Base-by-base conservation (phyloP, 139 green algal genomes). In the Volvox reticuliferus region DNA sequence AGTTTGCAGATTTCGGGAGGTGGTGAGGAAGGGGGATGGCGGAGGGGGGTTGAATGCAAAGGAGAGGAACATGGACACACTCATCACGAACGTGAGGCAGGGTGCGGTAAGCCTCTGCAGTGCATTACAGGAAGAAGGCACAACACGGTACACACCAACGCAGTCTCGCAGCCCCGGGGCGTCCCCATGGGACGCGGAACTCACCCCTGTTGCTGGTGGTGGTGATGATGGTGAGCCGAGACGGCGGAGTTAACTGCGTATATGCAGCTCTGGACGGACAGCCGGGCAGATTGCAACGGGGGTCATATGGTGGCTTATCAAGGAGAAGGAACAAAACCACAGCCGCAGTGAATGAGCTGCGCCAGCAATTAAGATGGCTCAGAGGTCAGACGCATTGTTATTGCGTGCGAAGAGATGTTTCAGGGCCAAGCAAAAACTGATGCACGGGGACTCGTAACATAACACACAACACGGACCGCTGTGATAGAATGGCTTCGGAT, bases 191-290 rank as follows among this genome's bases (percentile, higher is more conserved):
- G n/a, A n/a, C n/a, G n/a, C n/a, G n/a, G 44, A 55, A 55, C 44
- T 55, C 9, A 55, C 33, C 76, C 32, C 76, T 33, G 14, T 24
- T 61, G 76, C 18, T 82, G 76, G 22, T 86, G 80, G 3, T 73
- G 44, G 12, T 86, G 80, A 14, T 86, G 80, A 12, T 77, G 33
- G 17, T 88, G 82, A 35, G 82, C 63, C 63, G 82, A 22, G 5
- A 89, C 84, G 17, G 84, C 67, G 13, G 30, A 81, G 36, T 32
- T 36, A n/a, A 89, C 84, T 19, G 84, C 84, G 36, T 89, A 81
- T 69, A 89, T 89, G 84, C 84, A 89, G 84, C 68, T 81, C 84
- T 89, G 84, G 18, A 33, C 21, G n/a, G 61, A 63, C 1, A 19
- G 30, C 44, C 44, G 30, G 61, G 79, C 9, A 28, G 36, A 24